Evolutionary conservation across 108 stramenopile species (phyloP), one percentile per base, ranked within the genome.

Genomic region (Nitzschia inconspicua): DNA sequence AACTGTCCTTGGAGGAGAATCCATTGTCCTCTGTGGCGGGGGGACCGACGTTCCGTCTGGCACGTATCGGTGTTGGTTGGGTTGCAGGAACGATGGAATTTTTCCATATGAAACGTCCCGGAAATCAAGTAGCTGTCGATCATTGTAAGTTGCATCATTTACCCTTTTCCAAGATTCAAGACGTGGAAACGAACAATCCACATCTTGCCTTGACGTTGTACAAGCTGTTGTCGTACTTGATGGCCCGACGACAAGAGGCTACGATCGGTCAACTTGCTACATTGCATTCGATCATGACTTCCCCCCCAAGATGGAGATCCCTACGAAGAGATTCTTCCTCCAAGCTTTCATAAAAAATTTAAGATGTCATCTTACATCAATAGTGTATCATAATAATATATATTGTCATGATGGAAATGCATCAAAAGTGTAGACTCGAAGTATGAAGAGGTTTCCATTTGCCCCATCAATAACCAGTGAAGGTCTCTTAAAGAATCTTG

Each of bases 221-320:
- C 60, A 83, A 83, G 56, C 60, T 89, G 42, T 44, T 89, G 27
- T 67, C 82, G 16, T 72, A 70, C 57, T 52, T 86, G 13, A 68
- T 63, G 53, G 77, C 88, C 47, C 66, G 65, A 40, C 73, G 82
- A 43, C 88, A 89, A 60, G 83, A 84, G 61, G 68, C 75, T 48
- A 86, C 84, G 0, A 86, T 89, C 44, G 77, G 70, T n/a, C 88
- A 89, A 36, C 65, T 89, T 11, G 68, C 83, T 8, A 88, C 81
- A 6, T 58, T 88, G 22, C 80, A 82, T 22, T 66, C 80, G 13
- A 84, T 88, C 47, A 82, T 88, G 83, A 80, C 52, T 22, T 71
- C 83, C 11, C 75, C 68, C n/a, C n/a, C n/a, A n/a, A n/a, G n/a
- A n/a, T n/a, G n/a, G n/a, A n/a, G n/a, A n/a, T n/a, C n/a, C n/a